Base-by-base conservation (phyloP, 306 rosid species). In the Rosa lucieae region DNA sequence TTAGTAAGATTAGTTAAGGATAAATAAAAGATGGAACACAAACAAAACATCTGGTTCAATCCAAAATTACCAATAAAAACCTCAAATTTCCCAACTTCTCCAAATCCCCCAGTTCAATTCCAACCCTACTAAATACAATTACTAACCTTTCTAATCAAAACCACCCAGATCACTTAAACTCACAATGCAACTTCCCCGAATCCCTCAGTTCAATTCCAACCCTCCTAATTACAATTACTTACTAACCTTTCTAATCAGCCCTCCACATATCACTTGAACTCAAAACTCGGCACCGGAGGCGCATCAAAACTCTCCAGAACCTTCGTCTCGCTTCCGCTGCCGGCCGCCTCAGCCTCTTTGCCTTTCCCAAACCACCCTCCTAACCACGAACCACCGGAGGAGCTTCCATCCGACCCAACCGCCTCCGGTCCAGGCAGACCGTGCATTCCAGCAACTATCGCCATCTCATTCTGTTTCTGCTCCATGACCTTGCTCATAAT, bases 291-390 rank as follows among this genome's bases (percentile, higher is more conserved):
- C 23, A 39, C 47, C 6, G 71, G 47, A 37, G 71, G 98, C 5
- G 98, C 97, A 84, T 92, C 98, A 39, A 92, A 94, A 72, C 98
- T 94, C 87, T 94, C 98, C 92, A 92, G 78, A 82, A 94, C 47
- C 85, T 90, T 92, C 8, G 97, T 89, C 82, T 92, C 97, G 82
- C 97, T 92, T 74, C 92, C 98, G 5, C 89, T 84, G 46, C 83
- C 47, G 1, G 88, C 26, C 0, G 35, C 43, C 68, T 56, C 85
- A 0, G 87, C 12, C 70, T 86, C 92, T 13, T 91, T 89, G 52
- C 89, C 84, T 75, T 82, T 86, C 49, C 92, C 90, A 21, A 90
- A 83, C 84, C 37, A 32, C 37, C 37, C 37, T 32, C 37, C 37
- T 2, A 32, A 32, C 37, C 78, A 92, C 49, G 40, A 62, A 35